These are phyloP conservation scores for Brasilioporus rufonigricans DNA, from an alignment of 768 basidiomycete species.

Conservation along the genomic window DNA sequence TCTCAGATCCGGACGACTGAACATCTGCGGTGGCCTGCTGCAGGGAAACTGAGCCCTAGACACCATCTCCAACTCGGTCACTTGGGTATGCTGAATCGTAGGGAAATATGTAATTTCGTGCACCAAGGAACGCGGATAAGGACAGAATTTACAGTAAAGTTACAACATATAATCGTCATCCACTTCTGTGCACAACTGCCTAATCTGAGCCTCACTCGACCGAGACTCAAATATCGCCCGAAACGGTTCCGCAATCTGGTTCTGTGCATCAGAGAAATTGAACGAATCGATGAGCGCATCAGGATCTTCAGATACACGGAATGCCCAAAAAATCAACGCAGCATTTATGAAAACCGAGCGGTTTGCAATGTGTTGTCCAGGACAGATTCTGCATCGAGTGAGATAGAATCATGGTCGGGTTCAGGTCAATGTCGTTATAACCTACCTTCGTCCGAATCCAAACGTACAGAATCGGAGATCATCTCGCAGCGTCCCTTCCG, in stretches of 20 bases:
- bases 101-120: no score
- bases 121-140: no score
- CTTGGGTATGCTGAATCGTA: no score
- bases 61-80: no score
- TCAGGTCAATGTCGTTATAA: no score
- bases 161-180: neutral
- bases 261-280: neutral
- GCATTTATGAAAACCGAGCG: constrained; percentile 1
- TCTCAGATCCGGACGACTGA: no score
- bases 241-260: constrained; percentile 1
- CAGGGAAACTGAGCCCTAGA: no score
- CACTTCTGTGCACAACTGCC: neutral
- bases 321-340: constrained; percentile 2
- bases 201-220: neutral
- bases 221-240: neutral
- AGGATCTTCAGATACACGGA: constrained; percentile 5
- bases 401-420: neutral
- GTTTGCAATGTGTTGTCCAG: constrained; percentile 3
- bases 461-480: constrained; percentile 9
- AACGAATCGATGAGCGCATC: neutral
- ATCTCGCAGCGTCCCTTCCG: neutral
- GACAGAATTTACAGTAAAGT: no score
- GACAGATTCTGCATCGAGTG: neutral
- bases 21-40: no score
- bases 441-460: constrained; percentile 10